phyloP scores from a whole-genome alignment of 306 rosid species.

The Heteromeles arbutifolia region DNA sequence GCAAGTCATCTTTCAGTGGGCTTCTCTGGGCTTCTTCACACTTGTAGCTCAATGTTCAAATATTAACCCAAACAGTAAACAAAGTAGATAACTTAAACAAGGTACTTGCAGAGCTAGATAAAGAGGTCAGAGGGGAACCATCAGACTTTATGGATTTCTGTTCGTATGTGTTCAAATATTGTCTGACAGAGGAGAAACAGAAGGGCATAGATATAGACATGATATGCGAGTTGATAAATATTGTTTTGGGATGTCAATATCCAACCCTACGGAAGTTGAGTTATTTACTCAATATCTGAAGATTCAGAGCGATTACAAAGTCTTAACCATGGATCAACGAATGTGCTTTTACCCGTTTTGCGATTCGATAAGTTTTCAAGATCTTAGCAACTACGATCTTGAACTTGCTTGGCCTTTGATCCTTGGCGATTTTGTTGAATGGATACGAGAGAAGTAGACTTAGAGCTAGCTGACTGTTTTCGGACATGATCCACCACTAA shows the following conservation, averaged over 20 bases:
- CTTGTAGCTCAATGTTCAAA: too few relatives aligned
- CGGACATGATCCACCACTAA: neutral
- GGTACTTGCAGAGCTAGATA: conserved; percentile 85
- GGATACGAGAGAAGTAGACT: conserved; percentile 58
- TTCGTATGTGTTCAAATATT: conserved; percentile 82
- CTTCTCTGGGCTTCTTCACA: too few relatives aligned
- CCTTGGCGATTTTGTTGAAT: conserved; percentile 86
- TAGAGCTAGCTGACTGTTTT: conserved; percentile 16
- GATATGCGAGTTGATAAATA: conserved; percentile 70
- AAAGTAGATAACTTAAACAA: conserved; percentile 75
- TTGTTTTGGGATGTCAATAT: conserved; percentile 72
- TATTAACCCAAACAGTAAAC: too few relatives aligned
- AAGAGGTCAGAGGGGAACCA: conserved; percentile 71
- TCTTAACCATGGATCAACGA: conserved; percentile 91
- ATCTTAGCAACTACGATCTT: conserved; percentile 56
- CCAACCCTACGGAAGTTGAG: conserved; percentile 55
- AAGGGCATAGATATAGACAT: conserved; percentile 96
- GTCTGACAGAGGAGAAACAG: conserved; percentile 99
- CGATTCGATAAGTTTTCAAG: conserved; percentile 81
- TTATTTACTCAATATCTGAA: conserved; percentile 73
- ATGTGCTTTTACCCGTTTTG: conserved; percentile 91
- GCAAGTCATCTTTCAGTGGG: too few relatives aligned
- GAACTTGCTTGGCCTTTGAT: conserved; percentile 95
- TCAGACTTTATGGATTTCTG: conserved; percentile 82
- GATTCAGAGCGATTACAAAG: conserved; percentile 90